Conservation (phyloP, 1,284 basidiomycete genomes). For the Psilocybe mexicana region DNA sequence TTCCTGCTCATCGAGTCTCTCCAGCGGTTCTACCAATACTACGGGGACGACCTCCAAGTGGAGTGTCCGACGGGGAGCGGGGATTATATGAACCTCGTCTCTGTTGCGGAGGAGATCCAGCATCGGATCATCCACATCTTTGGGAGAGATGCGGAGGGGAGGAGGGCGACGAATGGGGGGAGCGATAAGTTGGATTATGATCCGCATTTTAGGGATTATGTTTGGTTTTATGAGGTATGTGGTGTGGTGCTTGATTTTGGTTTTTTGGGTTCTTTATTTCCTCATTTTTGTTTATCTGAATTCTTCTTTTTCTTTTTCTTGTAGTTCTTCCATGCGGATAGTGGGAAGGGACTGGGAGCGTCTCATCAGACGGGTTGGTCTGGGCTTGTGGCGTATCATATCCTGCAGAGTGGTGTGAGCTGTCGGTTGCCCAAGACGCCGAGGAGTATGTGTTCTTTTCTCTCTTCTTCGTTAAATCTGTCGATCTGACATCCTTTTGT, state of each 20-base stretch:
- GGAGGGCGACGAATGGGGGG: constrained; percentile 90
- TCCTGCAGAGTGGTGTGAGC: constrained; percentile 82
- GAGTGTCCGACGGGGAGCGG: constrained; percentile 97
- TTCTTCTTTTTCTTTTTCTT: background rate
- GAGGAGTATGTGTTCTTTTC: constrained; percentile 57
- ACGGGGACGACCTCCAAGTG: constrained; percentile 85
- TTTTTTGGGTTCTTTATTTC: constrained; percentile 5
- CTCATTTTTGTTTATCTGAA: no score
- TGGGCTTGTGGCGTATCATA: constrained; percentile 90
- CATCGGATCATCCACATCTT: constrained; percentile 98
- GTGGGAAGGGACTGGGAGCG: constrained; percentile 89
- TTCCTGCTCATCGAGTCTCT: constrained; percentile 92
- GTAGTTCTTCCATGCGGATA: constrained; percentile 95
- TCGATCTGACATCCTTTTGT: constrained; percentile 4
- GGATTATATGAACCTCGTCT: constrained; percentile 92
- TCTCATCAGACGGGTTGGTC: constrained; percentile 99
- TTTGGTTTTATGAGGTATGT: constrained; percentile 90
- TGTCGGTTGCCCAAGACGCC: constrained; percentile 88
- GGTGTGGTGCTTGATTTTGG: background rate
- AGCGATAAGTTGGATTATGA: constrained; percentile 86
- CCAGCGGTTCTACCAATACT: constrained; percentile 97
- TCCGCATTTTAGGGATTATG: constrained; percentile 96
- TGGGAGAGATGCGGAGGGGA: constrained; percentile 83
- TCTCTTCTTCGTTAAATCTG: background rate
- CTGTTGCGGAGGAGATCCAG: constrained; percentile 95